A percentile compares a stretch with the other conserved stretches of the same genome.
Evolutionary conservation across 1,284 basidiomycete genomes (phyloP).

Genomic region (Coniferiporia weirii): DNA sequence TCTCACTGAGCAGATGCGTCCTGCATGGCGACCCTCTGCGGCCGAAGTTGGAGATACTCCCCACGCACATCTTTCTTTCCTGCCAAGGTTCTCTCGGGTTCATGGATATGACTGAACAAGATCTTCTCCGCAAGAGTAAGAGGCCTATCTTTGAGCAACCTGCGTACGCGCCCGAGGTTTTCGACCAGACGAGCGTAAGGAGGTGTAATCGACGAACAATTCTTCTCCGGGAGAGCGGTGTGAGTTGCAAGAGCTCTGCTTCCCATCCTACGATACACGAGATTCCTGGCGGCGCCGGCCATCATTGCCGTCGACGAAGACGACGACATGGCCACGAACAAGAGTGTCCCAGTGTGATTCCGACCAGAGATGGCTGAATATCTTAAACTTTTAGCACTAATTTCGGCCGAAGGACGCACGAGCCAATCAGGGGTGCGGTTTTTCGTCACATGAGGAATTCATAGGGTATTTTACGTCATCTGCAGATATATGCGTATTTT

Average conservation of each 20-base stretch:
- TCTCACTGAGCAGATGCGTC: conserved; percentile 95
- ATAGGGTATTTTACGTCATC: background rate
- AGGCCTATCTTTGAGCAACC: conserved; percentile 63
- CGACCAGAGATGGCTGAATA: background rate
- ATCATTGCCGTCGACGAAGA: conserved; percentile 10
- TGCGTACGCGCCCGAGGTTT: conserved; percentile 72
- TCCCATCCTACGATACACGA: conserved; percentile 17
- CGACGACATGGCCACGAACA: background rate
- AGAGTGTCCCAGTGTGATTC: too few species aligned
- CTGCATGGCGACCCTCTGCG: conserved; percentile 97
- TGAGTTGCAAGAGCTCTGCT: conserved; percentile 49
- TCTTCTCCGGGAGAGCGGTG: conserved; percentile 48
- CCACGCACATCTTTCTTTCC: conserved; percentile 73
- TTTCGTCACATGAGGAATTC: background rate
- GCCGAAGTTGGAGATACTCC: conserved; percentile 87
- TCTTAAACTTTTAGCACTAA: background rate
- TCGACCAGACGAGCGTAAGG: conserved; percentile 78
- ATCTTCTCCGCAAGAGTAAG: conserved; percentile 97
- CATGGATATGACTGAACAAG: conserved; percentile 87
- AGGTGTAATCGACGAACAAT: conserved; percentile 81
- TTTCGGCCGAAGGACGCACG: background rate
- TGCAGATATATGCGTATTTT: background rate
- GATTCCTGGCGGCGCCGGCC: conserved; percentile 11
- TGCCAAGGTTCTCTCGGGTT: conserved; percentile 71
- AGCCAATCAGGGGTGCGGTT: conserved; percentile 6